Percentiles rank a stretch among this genome's conserved stretches.
phyloP scores from a whole-genome alignment of 345 rosid genomes.

The Hibiscus trionum region DNA sequence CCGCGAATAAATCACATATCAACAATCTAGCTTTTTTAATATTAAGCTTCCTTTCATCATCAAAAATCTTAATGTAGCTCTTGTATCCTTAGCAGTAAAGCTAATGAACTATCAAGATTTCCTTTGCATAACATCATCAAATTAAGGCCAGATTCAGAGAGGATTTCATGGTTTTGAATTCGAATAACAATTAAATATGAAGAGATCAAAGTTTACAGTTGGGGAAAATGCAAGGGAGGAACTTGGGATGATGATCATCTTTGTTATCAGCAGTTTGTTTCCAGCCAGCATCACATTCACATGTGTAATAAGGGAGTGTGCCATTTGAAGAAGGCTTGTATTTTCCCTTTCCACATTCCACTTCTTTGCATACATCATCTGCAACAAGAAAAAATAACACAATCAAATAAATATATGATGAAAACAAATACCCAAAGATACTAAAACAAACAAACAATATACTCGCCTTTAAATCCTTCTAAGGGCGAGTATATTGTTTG shows the following conservation, averaged over 20 bases:
- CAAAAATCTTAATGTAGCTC: too few relatives aligned
- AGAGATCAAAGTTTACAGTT: constrained; percentile 40
- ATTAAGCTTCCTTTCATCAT: too few relatives aligned
- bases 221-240: constrained; percentile 84
- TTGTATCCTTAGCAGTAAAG: not conserved
- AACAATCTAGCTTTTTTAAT: not conserved
- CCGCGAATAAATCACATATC: not conserved
- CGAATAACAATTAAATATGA: not conserved
- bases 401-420: not conserved
- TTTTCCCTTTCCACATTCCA: constrained; percentile 57
- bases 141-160: not conserved
- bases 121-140: not conserved
- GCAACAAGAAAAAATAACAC: constrained; percentile 1
- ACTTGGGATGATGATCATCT: constrained; percentile 30
- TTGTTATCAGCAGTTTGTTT: constrained; percentile 26
- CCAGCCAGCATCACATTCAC: constrained; percentile 77
- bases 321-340: constrained; percentile 43
- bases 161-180: not conserved
- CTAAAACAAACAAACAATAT: not conserved
- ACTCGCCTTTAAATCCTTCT: too few relatives aligned
- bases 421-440: not conserved
- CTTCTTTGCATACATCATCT: constrained; percentile 50
- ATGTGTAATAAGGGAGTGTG: constrained; percentile 31
- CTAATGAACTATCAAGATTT: not conserved
- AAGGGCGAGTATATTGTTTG: too few relatives aligned